These are phyloP conservation scores for Xylaria castorea DNA, from an alignment of 495 filamentous ascomycete genomes.

Conservation along the genomic window DNA sequence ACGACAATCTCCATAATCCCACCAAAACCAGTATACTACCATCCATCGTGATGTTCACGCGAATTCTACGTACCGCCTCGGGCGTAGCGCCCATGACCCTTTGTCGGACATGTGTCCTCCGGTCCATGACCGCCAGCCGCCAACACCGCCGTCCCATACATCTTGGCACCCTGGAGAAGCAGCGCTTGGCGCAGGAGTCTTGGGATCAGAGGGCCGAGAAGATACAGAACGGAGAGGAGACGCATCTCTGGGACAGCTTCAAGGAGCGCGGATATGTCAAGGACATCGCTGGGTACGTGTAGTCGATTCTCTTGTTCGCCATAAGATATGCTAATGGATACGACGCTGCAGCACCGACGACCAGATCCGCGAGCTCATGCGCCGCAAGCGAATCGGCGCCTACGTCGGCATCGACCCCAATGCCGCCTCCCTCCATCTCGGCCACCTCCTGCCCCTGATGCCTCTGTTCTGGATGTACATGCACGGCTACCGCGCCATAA, in stretches of 20 bases:
- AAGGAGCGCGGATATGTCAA: constrained; percentile 84
- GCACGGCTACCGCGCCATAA: constrained; percentile 75
- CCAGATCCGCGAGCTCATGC: constrained; percentile 73
- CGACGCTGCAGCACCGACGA: constrained; percentile 58
- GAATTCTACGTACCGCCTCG: constrained; percentile 1
- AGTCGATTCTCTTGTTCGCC: neutral
- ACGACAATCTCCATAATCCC: neutral
- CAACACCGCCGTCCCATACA: constrained; percentile 29
- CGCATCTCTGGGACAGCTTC: constrained; percentile 71
- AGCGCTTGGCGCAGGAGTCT: constrained; percentile 58
- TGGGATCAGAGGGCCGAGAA: constrained; percentile 64
- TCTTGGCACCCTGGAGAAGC: constrained; percentile 55
- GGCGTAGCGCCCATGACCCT: constrained; percentile 28
- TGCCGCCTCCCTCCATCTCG: constrained; percentile 86
- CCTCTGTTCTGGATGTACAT: constrained; percentile 91
- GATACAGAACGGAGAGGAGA: constrained; percentile 65
- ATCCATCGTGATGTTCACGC: constrained; percentile 26
- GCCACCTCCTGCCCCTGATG: constrained; percentile 94
- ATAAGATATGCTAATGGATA: neutral
- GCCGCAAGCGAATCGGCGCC: constrained; percentile 70
- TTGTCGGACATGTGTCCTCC: constrained; percentile 38
- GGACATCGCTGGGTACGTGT: constrained; percentile 78
- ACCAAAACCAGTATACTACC: neutral
- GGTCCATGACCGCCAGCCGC: constrained; percentile 23
- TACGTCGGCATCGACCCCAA: constrained; percentile 96